Percentiles rank a stretch among this genome's conserved stretches.
These are phyloP conservation scores for Cryptomeria japonica DNA, from an alignment of 75 land plant species.

Conservation along the genomic window DNA sequence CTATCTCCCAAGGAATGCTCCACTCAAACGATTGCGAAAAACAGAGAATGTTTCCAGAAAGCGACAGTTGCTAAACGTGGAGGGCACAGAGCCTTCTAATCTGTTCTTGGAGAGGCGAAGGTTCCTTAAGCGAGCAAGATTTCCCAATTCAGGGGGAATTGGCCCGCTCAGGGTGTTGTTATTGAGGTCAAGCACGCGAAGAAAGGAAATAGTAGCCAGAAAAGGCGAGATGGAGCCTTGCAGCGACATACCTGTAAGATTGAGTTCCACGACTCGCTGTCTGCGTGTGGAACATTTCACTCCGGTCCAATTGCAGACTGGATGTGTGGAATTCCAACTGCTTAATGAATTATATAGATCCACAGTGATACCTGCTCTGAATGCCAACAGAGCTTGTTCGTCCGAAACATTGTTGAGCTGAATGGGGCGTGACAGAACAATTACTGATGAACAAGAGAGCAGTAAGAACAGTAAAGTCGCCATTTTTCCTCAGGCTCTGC, in stretches of 20 bases:
- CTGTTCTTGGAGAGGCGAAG: constrained; percentile 27
- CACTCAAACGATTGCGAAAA: constrained; percentile 21
- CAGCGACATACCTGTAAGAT: constrained; percentile 23
- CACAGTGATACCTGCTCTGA: constrained; percentile 3
- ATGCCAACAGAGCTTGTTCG: constrained; percentile 14
- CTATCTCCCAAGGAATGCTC: constrained; percentile 35
- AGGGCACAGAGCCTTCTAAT: constrained; percentile 3
- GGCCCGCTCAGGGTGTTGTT: constrained; percentile 32
- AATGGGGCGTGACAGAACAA: not conserved
- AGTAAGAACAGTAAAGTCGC: not conserved
- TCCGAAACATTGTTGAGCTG: constrained; percentile 11
- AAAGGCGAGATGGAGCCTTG: constrained; percentile 35
- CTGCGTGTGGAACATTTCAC: constrained; percentile 36
- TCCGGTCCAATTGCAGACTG: constrained; percentile 24
- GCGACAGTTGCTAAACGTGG: not conserved
- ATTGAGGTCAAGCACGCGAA: constrained; percentile 27
- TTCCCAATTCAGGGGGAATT: constrained; percentile 21
- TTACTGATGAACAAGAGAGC: not conserved
- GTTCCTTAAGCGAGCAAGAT: constrained; percentile 16
- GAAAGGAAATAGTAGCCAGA: constrained; percentile 27
- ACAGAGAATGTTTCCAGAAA: not conserved
- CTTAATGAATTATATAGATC: not conserved
- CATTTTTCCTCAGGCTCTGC: not conserved
- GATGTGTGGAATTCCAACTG: not conserved
- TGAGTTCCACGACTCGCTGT: constrained; percentile 16